phyloP scores from a whole-genome alignment of 1,139 yeast species.

The Fermentozyma sake region DNA sequence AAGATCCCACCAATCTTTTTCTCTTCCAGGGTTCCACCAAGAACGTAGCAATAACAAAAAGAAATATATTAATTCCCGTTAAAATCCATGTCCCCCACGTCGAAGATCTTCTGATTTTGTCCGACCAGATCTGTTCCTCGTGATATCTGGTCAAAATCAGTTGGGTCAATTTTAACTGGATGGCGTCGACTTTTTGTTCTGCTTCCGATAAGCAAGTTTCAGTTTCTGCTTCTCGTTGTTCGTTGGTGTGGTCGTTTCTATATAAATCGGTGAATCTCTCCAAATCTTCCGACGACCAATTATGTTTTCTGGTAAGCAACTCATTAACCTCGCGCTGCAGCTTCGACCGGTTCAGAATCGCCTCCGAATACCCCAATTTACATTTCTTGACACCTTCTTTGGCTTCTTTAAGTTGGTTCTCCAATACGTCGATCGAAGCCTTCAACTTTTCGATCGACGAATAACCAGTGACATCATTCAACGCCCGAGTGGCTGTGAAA shows the following conservation, averaged over 20 bases:
- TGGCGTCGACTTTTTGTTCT: slow-evolving; percentile 65
- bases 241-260: slow-evolving; percentile 75
- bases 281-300: slow-evolving; percentile 74
- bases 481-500: slow-evolving; percentile 64
- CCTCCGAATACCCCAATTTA: slow-evolving; percentile 54
- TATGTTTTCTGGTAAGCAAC: slow-evolving; percentile 75
- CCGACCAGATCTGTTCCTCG: slow-evolving; percentile 98
- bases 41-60: slow-evolving; percentile 79
- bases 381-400: slow-evolving; percentile 46
- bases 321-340: slow-evolving; percentile 89
- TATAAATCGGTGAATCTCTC: slow-evolving; percentile 81
- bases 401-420: slow-evolving; percentile 43
- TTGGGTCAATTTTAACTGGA: slow-evolving; percentile 65
- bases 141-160: slow-evolving; percentile 86
- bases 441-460: slow-evolving; percentile 73
- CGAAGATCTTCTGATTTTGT: slow-evolving; percentile 86
- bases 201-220: slow-evolving; percentile 47
- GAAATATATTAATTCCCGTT: slow-evolving; percentile 78
- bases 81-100: slow-evolving; percentile 95
- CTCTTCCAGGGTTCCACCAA: slow-evolving; percentile 95
- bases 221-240: slow-evolving; percentile 53
- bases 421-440: slow-evolving; percentile 50
- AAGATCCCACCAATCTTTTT: slow-evolving; percentile 69
- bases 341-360: slow-evolving; percentile 59
- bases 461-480: slow-evolving; percentile 93